These are phyloP conservation scores for Acrodontium crateriforme DNA, from an alignment of 2,329 filamentous ascomycete species.

Conservation along the genomic window DNA sequence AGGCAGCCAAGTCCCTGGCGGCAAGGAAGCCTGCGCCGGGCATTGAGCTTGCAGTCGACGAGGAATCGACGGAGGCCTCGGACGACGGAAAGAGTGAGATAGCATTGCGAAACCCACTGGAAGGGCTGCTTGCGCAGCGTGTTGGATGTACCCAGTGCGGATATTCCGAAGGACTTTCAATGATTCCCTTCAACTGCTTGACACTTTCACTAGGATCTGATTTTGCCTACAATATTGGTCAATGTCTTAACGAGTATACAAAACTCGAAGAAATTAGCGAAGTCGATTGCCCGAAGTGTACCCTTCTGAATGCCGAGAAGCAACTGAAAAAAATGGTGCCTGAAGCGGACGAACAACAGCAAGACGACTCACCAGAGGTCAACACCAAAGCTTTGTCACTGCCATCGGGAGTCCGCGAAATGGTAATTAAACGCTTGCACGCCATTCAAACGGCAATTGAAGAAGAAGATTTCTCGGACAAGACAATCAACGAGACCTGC, in stretches of 20 bases:
- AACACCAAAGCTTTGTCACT: constrained; percentile 14
- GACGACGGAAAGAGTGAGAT: constrained; percentile 4
- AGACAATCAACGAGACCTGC: constrained; percentile 32
- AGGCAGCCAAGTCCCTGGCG: constrained; percentile 24
- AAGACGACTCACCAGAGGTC: constrained; percentile 2
- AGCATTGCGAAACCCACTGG: constrained; percentile 57
- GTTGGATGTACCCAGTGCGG: constrained; percentile 79
- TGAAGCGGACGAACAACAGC: constrained; percentile 1
- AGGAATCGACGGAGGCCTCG: constrained; percentile 1
- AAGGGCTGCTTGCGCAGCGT: constrained; percentile 75
- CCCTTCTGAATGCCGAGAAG: constrained; percentile 47
- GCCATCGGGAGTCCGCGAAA: constrained; percentile 30
- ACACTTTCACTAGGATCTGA: constrained; percentile 65
- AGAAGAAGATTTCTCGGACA: constrained; percentile 62
- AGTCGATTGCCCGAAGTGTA: constrained; percentile 86
- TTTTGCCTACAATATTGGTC: constrained; percentile 55
- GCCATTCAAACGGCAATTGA: constrained; percentile 59
- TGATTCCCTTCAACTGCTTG: constrained; percentile 88
- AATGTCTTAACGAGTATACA: constrained; percentile 74
- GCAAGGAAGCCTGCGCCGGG: constrained; percentile 10
- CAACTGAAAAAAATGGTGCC: constrained; percentile 31
- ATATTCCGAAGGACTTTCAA: constrained; percentile 71
- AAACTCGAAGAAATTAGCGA: constrained; percentile 73
- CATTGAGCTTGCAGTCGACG: constrained; percentile 12
- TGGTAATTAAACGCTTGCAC: constrained; percentile 41